Conservation (phyloP, 2,329 filamentous ascomycete genomes). For the Diaporthe vaccinii region DNA sequence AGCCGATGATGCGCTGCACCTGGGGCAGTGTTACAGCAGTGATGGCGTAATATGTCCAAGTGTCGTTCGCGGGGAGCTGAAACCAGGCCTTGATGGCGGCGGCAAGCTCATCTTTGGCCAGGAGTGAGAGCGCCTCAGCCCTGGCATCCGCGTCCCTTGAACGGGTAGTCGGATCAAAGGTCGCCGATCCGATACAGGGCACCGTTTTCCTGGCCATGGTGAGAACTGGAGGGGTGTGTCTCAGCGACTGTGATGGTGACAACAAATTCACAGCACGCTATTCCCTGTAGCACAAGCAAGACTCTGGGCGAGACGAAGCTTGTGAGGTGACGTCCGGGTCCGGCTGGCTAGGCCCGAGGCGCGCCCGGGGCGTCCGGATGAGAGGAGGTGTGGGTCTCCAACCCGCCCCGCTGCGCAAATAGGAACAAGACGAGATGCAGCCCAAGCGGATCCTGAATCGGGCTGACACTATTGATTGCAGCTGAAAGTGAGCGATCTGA, state of each 20-base stretch:
- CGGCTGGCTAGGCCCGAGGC: constrained; percentile 3
- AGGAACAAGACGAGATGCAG: neutral
- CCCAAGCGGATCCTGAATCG: constrained; percentile 3
- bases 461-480: constrained; percentile 21
- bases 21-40: constrained; percentile 62
- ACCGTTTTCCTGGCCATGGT: constrained; percentile 45
- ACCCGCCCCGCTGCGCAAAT: neutral
- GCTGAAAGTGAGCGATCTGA: constrained; percentile 28
- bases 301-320: neutral
- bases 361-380: constrained; percentile 9
- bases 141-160: constrained; percentile 56
- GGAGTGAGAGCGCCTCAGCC: constrained; percentile 52
- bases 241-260: neutral
- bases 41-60: constrained; percentile 66
- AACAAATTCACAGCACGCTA: neutral
- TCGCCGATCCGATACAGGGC: constrained; percentile 60
- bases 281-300: neutral
- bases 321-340: neutral
- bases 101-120: constrained; percentile 58
- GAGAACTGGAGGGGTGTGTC: neutral
- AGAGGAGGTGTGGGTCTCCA: neutral
- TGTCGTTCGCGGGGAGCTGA: constrained; percentile 58
- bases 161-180: constrained; percentile 59
- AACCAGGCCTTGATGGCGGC: constrained; percentile 60
- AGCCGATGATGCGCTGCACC: constrained; percentile 60